Conservation (phyloP, 108 stramenopile genomes). For the Fragilariopsis cylindrus region DNA sequence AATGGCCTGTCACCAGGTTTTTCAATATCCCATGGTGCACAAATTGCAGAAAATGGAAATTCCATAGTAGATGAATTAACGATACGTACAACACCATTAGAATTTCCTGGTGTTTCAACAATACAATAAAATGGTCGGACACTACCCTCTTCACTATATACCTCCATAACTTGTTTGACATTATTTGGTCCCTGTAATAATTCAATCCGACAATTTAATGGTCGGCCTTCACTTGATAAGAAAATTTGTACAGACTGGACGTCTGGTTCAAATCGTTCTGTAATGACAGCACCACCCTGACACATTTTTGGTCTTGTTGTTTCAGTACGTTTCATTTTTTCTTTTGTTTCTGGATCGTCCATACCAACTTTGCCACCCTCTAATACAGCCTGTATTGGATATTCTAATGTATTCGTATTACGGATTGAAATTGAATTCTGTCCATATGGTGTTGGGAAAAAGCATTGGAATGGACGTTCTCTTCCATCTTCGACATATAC, state of each 20-base stretch:
- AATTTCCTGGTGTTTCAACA: slow-evolving; percentile 63
- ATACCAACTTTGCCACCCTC: slow-evolving; percentile 41
- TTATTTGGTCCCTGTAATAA: slow-evolving; percentile 67
- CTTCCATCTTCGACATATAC: slow-evolving; percentile 74
- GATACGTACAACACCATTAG: slow-evolving; percentile 54
- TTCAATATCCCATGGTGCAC: slow-evolving; percentile 59
- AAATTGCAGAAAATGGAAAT: slow-evolving; percentile 72
- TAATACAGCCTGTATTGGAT: slow-evolving; percentile 67
- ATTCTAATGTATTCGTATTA: slow-evolving; percentile 66
- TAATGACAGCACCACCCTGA: slow-evolving; percentile 16
- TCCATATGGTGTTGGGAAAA: slow-evolving; percentile 62
- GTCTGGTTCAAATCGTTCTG: slow-evolving; percentile 7
- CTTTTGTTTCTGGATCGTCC: slow-evolving; percentile 14
- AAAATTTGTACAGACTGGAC: slow-evolving; percentile 43
- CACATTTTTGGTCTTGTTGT: slow-evolving; percentile 10
- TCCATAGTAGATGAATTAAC: slow-evolving; percentile 79
- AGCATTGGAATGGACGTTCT: slow-evolving; percentile 60
- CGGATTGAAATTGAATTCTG: slow-evolving; percentile 65
- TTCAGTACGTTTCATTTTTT: slow-evolving; percentile 12
- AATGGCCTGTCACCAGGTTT: slow-evolving; percentile 1
- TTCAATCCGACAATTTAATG: slow-evolving; percentile 61
- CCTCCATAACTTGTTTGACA: slow-evolving; percentile 65
- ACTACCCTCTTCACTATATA: slow-evolving; percentile 64
- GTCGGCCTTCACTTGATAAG: slow-evolving; percentile 60
- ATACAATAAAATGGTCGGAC: slow-evolving; percentile 58